phyloP scores from a whole-genome alignment of 164 flowering plant species.

The Berberis vulgaris region DNA sequence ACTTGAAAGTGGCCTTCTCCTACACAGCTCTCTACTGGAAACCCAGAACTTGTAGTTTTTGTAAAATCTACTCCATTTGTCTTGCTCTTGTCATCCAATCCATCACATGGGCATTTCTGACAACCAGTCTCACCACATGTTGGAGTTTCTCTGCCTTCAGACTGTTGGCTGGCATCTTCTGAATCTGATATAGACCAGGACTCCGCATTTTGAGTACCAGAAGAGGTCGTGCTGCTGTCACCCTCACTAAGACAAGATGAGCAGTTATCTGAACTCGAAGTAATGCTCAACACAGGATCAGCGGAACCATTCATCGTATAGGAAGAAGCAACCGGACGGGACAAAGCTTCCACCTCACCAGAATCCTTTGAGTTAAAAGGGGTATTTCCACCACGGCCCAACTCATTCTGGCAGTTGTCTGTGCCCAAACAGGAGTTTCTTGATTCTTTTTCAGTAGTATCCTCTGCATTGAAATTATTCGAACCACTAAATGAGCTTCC shows the following conservation, averaged over 20 bases:
- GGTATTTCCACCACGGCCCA: conserved; percentile 14
- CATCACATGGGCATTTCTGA: conserved; percentile 20
- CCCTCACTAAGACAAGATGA: conserved; percentile 86
- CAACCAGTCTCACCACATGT: conserved; percentile 21
- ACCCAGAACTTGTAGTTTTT: conserved; percentile 11
- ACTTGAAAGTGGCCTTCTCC: conserved; percentile 12
- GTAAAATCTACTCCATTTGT: conserved; percentile 18
- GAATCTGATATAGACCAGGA: conserved; percentile 71
- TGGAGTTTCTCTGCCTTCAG: conserved; percentile 50
- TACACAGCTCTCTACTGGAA: conserved; percentile 10
- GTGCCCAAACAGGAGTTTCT: conserved; percentile 9
- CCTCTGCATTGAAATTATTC: conserved; percentile 12
- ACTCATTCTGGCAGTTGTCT: conserved; percentile 17
- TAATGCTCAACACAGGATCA: conserved; percentile 29
- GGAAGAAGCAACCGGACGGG: conserved; percentile 7
- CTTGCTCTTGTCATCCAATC: conserved; percentile 21
- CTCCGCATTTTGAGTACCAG: conserved; percentile 49
- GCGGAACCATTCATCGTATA: conserved; percentile 13
- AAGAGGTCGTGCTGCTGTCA: conserved; percentile 52
- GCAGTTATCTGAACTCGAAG: conserved; percentile 69
- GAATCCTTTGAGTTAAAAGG: conserved; percentile 14
- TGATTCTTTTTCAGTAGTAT: conserved; percentile 14
- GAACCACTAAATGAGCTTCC: conserved; percentile 14
- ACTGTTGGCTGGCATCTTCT: conserved; percentile 58
- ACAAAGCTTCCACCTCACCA: conserved; percentile 25